phyloP scores from a whole-genome alignment of 1,284 basidiomycete genomes.

The Afroboletus lepidellus region DNA sequence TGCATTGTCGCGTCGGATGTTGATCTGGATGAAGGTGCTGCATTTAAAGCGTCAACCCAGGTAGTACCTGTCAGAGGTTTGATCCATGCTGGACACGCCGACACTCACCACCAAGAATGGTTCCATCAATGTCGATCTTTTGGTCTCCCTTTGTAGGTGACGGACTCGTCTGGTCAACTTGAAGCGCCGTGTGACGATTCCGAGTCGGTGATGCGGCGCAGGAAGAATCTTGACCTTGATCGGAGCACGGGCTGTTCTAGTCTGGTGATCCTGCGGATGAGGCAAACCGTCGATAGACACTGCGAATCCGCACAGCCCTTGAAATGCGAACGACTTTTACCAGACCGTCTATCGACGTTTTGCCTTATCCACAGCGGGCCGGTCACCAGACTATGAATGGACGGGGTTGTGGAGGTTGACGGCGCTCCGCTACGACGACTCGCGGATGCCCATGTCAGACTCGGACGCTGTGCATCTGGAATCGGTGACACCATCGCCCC shows the following conservation, averaged over 20 bases:
- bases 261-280: too few relatives aligned
- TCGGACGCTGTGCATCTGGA: conserved; percentile 23
- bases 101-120: conserved; percentile 76
- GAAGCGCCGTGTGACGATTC: too few relatives aligned
- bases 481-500: conserved; percentile 26
- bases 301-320: too few relatives aligned
- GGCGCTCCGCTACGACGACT: too few relatives aligned
- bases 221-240: too few relatives aligned
- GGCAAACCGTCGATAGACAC: too few relatives aligned
- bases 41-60: conserved; percentile 87
- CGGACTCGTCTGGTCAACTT: conserved; percentile 92
- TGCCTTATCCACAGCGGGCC: too few relatives aligned
- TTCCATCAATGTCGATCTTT: conserved; percentile 87
- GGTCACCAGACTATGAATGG: too few relatives aligned
- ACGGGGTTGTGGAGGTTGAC: too few relatives aligned
- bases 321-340: neutral
- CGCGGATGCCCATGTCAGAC: conserved; percentile 15
- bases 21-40: conserved; percentile 82
- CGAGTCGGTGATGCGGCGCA: too few relatives aligned
- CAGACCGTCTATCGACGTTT: too few relatives aligned
- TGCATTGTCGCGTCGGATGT: conserved; percentile 83
- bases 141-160: conserved; percentile 86
- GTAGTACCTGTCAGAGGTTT: conserved; percentile 2
- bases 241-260: too few relatives aligned
- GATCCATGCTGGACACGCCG: neutral